Conservation (phyloP, 2,329 filamentous ascomycete genomes). For the Penicillium thymicola region DNA sequence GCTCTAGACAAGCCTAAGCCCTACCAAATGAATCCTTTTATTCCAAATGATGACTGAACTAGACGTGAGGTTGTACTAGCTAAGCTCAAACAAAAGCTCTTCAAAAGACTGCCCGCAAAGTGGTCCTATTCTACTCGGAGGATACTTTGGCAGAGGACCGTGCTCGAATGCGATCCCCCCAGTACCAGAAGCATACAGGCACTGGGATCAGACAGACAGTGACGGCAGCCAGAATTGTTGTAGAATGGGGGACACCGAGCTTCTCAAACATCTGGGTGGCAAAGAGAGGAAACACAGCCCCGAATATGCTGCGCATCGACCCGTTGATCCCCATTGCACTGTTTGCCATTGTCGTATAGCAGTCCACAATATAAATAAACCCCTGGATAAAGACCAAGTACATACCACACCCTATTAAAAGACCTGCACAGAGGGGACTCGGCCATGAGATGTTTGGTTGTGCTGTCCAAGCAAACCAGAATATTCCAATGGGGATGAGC, state of each 20-base stretch:
- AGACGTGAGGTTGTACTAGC: too few species aligned
- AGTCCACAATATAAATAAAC: not conserved
- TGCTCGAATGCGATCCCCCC: not conserved
- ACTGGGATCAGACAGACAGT: not conserved
- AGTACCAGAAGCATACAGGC: not conserved
- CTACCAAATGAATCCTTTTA: too few species aligned
- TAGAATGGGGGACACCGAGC: not conserved
- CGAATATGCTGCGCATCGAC: not conserved
- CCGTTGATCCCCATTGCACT: not conserved
- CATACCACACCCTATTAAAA: not conserved
- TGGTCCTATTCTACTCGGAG: constrained; percentile 3
- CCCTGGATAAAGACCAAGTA: not conserved
- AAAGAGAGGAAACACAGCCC: not conserved
- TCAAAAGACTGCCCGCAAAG: too few species aligned
- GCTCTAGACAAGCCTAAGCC: too few species aligned
- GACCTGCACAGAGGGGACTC: not conserved
- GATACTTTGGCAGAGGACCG: not conserved
- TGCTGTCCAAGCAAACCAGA: not conserved
- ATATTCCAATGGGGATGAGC: not conserved
- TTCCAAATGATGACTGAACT: too few species aligned
- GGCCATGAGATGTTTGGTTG: not conserved
- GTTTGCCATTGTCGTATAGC: not conserved
- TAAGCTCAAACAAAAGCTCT: too few species aligned
- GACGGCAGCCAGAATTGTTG: not conserved
- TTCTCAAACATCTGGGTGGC: not conserved